Conservation (phyloP, 2,329 filamentous ascomycete genomes). For the Aspergillus candidus region DNA sequence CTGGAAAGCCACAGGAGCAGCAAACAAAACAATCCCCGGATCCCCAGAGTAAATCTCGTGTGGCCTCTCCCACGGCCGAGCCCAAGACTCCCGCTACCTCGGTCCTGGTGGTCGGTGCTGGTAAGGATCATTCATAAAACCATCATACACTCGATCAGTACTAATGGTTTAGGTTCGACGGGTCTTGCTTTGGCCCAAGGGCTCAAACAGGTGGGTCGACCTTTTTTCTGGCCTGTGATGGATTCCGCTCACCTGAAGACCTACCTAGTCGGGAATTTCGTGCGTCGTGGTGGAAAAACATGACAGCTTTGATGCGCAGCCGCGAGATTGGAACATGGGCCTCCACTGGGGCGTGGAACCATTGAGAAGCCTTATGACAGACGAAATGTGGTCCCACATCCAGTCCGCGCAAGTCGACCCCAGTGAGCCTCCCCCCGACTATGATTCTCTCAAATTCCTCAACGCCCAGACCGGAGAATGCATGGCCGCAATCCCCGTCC, state of each 20-base stretch:
- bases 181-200: conserved; percentile 39
- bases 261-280: conserved; percentile 17
- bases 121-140: conserved; percentile 1
- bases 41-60: neutral
- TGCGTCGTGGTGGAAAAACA: conserved; percentile 23
- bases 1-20: neutral
- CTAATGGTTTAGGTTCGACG: conserved; percentile 30
- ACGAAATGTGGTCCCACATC: conserved; percentile 22
- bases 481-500: conserved; percentile 21
- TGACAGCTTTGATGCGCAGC: conserved; percentile 12
- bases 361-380: conserved; percentile 18
- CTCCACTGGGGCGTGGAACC: conserved; percentile 26
- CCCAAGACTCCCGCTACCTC: conserved; percentile 2
- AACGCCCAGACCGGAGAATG: conserved; percentile 22
- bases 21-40: neutral
- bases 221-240: neutral
- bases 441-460: conserved; percentile 18
- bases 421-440: conserved; percentile 15
- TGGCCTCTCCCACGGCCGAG: neutral
- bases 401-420: conserved; percentile 25
- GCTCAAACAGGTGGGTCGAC: conserved; percentile 30
- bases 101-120: conserved; percentile 16
- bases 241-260: neutral
- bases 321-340: conserved; percentile 31
- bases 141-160: neutral